phyloP scores from a whole-genome alignment of 371 early-diverging fungal genomes.

The Choanephora cucurbitarum region DNA sequence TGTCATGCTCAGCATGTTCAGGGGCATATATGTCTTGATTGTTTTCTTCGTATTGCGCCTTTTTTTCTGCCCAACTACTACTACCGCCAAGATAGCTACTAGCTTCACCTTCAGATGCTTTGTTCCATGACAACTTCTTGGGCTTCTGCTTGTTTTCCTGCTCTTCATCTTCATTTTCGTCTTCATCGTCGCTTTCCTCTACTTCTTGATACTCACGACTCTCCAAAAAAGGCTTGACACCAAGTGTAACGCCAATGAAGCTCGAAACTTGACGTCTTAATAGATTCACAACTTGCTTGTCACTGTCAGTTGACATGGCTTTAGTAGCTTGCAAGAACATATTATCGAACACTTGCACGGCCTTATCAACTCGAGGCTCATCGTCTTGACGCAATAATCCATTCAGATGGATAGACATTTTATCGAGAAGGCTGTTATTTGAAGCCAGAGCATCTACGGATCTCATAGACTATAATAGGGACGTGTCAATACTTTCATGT shows the following conservation, averaged over 20 bases:
- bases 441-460: conserved; percentile 22
- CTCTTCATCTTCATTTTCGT: conserved; percentile 22
- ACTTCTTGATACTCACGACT: conserved; percentile 5
- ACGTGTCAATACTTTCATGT: neutral
- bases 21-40: conserved; percentile 19
- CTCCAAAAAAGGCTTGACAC: conserved; percentile 24
- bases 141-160: conserved; percentile 22
- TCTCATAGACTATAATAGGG: conserved; percentile 19
- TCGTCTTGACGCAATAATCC: conserved; percentile 16
- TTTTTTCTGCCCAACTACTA: conserved; percentile 13
- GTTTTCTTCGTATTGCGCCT: conserved; percentile 10
- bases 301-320: conserved; percentile 40
- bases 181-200: conserved; percentile 10
- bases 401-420: conserved; percentile 27
- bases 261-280: conserved; percentile 19
- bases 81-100: neutral
- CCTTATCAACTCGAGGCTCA: conserved; percentile 11
- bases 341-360: conserved; percentile 25
- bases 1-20: conserved; percentile 25
- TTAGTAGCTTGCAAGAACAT: conserved; percentile 40
- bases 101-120: conserved; percentile 5
- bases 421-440: conserved; percentile 13
- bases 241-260: conserved; percentile 28
- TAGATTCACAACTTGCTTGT: conserved; percentile 43
- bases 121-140: neutral